A percentile compares a stretch with the other conserved stretches of the same genome.
Evolutionary conservation across 169 alveolate genomes (phyloP).

Genomic region (Neospora caninum): DNA sequence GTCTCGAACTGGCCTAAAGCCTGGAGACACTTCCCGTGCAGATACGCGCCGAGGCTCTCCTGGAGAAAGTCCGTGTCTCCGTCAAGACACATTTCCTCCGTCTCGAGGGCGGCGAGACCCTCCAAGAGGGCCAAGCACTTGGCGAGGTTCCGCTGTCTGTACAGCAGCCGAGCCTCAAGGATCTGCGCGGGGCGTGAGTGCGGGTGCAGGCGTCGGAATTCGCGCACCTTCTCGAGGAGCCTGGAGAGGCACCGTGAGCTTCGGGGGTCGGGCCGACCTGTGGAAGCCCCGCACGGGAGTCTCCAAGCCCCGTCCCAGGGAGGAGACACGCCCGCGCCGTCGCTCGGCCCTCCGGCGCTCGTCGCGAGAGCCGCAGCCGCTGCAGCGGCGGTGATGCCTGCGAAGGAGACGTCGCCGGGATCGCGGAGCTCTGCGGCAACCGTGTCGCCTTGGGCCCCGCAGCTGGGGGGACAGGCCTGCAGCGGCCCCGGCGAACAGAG

Average conservation of each 20-base stretch:
- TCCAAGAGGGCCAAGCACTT: background rate
- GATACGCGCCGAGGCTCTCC: background rate
- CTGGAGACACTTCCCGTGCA: slow-evolving; percentile 1
- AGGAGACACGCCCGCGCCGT: background rate
- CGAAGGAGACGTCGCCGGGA: background rate
- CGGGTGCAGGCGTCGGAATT: slow-evolving; percentile 2
- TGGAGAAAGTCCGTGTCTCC: slow-evolving; percentile 36
- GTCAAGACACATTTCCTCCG: background rate
- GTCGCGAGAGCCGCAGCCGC: slow-evolving; percentile 22
- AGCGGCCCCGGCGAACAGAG: background rate
- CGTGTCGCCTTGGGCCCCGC: background rate
- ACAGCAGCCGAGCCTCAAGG: slow-evolving; percentile 21
- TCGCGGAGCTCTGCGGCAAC: background rate
- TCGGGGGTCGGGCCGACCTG: background rate
- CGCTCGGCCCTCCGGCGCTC: background rate
- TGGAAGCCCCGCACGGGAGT: background rate
- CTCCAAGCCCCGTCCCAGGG: background rate
- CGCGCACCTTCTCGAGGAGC: background rate
- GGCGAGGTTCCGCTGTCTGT: background rate
- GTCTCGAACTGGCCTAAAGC: background rate
- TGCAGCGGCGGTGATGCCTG: slow-evolving; percentile 23
- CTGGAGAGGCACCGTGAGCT: background rate
- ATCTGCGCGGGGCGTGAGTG: background rate
- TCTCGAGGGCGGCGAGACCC: background rate
- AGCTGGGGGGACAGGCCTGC: background rate